These are phyloP conservation scores for Aplosporella prunicola DNA, from an alignment of 2,329 filamentous ascomycete species.

Conservation along the genomic window DNA sequence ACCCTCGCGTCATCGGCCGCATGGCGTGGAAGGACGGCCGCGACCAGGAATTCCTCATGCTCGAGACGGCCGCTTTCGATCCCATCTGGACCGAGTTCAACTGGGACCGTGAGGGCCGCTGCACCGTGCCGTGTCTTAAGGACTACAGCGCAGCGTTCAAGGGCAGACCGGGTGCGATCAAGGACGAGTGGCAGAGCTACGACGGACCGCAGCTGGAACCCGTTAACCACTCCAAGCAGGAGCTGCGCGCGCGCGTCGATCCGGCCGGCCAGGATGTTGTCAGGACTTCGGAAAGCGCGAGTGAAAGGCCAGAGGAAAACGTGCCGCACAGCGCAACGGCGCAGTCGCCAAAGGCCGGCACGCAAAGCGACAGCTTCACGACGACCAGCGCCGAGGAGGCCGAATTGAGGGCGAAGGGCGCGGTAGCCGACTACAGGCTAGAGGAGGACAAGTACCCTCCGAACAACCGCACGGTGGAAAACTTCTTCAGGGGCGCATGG, in stretches of 20 bases:
- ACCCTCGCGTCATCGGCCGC: slow-evolving; percentile 45
- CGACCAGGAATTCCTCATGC: slow-evolving; percentile 46
- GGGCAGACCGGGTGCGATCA: slow-evolving; percentile 35
- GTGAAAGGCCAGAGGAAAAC: slow-evolving; percentile 10
- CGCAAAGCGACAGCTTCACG: slow-evolving; percentile 30
- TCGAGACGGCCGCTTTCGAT: slow-evolving; percentile 49
- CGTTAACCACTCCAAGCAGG: slow-evolving; percentile 20
- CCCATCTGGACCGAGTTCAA: slow-evolving; percentile 51
- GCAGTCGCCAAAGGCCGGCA: slow-evolving; percentile 19
- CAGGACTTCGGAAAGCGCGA: slow-evolving; percentile 9
- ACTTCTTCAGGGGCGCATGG: slow-evolving; percentile 49
- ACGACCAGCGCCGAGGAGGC: slow-evolving; percentile 31
- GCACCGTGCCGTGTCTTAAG: slow-evolving; percentile 45
- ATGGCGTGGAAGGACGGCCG: slow-evolving; percentile 49
- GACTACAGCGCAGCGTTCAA: slow-evolving; percentile 47
- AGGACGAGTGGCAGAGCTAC: slow-evolving; percentile 47
- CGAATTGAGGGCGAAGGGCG: slow-evolving; percentile 31
- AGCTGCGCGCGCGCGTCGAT: slow-evolving; percentile 4
- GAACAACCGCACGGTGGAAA: slow-evolving; percentile 47
- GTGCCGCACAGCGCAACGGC: slow-evolving; percentile 18
- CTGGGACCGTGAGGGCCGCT: slow-evolving; percentile 42
- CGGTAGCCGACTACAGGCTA: slow-evolving; percentile 36
- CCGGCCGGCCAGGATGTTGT: slow-evolving; percentile 3
- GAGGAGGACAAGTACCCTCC: slow-evolving; percentile 45
- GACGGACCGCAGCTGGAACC: slow-evolving; percentile 34